Percentiles rank a stretch among this genome's conserved stretches.
These are phyloP conservation scores for Podospora australis DNA, from an alignment of 495 filamentous ascomycete species.

Conservation along the genomic window DNA sequence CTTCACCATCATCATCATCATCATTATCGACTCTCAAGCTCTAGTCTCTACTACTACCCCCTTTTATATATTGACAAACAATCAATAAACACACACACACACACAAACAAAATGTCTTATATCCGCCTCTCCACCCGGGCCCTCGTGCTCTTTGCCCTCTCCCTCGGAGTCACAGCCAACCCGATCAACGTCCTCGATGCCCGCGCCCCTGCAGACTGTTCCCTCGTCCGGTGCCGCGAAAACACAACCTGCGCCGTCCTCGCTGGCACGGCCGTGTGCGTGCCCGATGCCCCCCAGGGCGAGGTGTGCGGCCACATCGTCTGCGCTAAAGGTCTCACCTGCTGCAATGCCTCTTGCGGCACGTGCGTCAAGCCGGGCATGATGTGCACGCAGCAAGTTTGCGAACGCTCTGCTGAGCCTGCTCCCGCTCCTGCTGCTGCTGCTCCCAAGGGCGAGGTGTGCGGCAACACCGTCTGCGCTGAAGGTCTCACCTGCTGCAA, in stretches of 20 bases:
- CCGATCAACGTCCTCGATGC: conserved; percentile 4
- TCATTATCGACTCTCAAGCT: too few species aligned
- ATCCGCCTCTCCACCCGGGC: conserved; percentile 1
- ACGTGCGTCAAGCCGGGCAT: conserved; percentile 16
- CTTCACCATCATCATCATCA: too few species aligned
- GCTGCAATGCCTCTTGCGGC: conserved; percentile 22
- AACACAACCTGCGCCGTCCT: conserved; percentile 12
- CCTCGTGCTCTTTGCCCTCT: conserved; percentile 7
- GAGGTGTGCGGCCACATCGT: neutral
- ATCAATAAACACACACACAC: too few species aligned
- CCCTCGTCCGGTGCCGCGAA: conserved; percentile 11
- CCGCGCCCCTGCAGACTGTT: conserved; percentile 6
- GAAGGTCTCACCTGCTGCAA: conserved; percentile 19
- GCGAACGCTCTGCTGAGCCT: neutral
- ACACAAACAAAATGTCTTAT: conserved; percentile 1
- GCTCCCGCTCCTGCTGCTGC: too few species aligned
- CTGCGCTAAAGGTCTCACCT: conserved; percentile 10
- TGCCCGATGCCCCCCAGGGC: neutral
- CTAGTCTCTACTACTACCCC: too few species aligned
- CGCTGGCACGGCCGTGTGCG: conserved; percentile 12
- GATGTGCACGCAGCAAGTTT: conserved; percentile 15
- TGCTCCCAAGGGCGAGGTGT: neutral
- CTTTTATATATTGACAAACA: too few species aligned
- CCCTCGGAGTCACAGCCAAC: conserved; percentile 8
- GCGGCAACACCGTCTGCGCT: conserved; percentile 12